Conservation (phyloP, 1,284 basidiomycete species). For the Heterobasidion annosum region DNA sequence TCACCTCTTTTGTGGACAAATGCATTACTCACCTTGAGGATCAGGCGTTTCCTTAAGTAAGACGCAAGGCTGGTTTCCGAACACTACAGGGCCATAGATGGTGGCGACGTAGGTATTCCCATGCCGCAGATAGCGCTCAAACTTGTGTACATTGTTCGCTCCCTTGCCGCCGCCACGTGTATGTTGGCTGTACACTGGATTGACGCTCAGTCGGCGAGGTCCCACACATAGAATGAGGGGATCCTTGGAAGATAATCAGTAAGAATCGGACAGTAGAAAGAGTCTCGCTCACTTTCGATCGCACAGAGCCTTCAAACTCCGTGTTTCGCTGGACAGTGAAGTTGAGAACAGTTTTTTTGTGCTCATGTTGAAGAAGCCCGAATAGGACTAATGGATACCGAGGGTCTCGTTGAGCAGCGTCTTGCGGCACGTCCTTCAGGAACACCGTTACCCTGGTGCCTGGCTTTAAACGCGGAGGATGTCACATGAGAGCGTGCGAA, state of each 20-base stretch:
- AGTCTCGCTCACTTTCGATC: conserved; percentile 69
- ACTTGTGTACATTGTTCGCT: conserved; percentile 96
- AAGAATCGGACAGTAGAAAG: not conserved
- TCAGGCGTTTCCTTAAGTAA: conserved; percentile 64
- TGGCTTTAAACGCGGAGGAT: conserved; percentile 34
- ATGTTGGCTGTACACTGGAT: conserved; percentile 90
- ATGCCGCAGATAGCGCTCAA: conserved; percentile 86
- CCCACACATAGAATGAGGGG: conserved; percentile 85
- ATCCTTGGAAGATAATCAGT: conserved; percentile 44
- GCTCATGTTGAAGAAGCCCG: conserved; percentile 88
- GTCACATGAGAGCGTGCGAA: not conserved
- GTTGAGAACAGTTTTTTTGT: conserved; percentile 89
- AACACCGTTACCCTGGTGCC: conserved; percentile 74
- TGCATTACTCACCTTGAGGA: conserved; percentile 41
- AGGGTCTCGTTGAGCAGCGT: conserved; percentile 25
- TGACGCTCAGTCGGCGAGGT: conserved; percentile 76
- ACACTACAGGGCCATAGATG: conserved; percentile 83
- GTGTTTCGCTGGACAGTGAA: conserved; percentile 95
- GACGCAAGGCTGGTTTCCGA: conserved; percentile 79
- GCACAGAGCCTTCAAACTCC: conserved; percentile 83
- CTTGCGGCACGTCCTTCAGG: conserved; percentile 64
- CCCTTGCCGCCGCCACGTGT: conserved; percentile 85
- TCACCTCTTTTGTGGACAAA: not conserved
- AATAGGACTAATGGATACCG: conserved; percentile 66
- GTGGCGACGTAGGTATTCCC: conserved; percentile 79